phyloP scores from a whole-genome alignment of 192 early-diverging fungal genomes.

The Funneliformis geosporum region DNA sequence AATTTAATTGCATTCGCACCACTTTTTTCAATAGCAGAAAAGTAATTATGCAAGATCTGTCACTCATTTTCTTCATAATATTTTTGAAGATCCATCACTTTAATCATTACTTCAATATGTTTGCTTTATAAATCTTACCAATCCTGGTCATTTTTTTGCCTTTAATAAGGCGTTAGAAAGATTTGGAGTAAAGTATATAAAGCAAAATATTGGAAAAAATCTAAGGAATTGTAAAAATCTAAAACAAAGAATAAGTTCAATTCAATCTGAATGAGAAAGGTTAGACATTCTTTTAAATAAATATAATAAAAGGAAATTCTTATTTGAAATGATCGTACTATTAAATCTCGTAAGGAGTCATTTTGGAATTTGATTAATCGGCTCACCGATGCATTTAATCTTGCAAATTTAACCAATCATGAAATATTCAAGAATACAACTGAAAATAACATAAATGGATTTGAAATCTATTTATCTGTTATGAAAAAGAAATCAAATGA shows the following conservation, averaged over 20 bases:
- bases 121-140: background rate
- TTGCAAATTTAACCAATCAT: background rate
- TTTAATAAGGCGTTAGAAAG: background rate
- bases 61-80: background rate
- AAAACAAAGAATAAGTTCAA: no score
- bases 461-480: background rate
- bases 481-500: background rate
- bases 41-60: slow-evolving; percentile 16
- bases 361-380: background rate
- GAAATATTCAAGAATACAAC: background rate
- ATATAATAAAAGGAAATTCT: slow-evolving; percentile 2
- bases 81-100: background rate
- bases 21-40: background rate
- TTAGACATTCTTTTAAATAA: background rate
- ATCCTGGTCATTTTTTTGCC: background rate
- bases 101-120: background rate
- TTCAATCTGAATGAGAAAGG: background rate
- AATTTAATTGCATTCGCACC: background rate
- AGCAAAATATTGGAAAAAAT: background rate
- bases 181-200: slow-evolving; percentile 1
- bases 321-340: background rate
- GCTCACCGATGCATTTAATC: background rate
- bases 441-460: background rate
- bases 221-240: no score
- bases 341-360: background rate